A percentile compares a stretch with the other conserved stretches of the same genome.
These are phyloP conservation scores for Rhodocollybia butyracea DNA, from an alignment of 768 basidiomycete genomes.

Conservation along the genomic window DNA sequence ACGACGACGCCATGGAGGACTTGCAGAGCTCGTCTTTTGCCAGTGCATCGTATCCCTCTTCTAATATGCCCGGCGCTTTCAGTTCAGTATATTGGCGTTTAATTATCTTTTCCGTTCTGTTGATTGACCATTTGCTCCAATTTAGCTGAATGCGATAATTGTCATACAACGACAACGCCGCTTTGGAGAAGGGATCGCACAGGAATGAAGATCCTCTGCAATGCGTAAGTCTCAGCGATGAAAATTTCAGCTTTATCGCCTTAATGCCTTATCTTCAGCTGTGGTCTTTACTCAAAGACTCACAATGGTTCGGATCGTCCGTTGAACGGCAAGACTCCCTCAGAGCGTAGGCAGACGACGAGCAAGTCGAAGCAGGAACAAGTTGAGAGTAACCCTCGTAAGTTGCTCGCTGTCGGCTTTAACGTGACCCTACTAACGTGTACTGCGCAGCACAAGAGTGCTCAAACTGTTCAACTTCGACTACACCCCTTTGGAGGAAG, in stretches of 20 bases:
- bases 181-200: constrained; percentile 8
- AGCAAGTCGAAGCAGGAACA: constrained; percentile 8
- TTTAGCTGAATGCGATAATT: constrained; percentile 8
- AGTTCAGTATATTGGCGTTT: neutral
- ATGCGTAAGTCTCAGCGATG: neutral
- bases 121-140: neutral
- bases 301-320: constrained; percentile 10
- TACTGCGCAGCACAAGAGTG: constrained; percentile 3
- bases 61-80: constrained; percentile 9
- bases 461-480: constrained; percentile 7
- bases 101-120: neutral
- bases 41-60: constrained; percentile 5
- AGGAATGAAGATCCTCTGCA: constrained; percentile 9
- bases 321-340: constrained; percentile 9
- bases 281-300: constrained; percentile 7
- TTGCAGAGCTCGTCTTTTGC: constrained; percentile 5
- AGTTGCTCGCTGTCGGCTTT: neutral
- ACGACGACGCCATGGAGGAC: constrained; percentile 6
- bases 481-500: constrained; percentile 8
- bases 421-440: neutral
- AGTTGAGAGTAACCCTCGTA: constrained; percentile 5
- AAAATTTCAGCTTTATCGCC: neutral
- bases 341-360: constrained; percentile 7
- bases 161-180: constrained; percentile 10
- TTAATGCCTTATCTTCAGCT: constrained; percentile 1